Percentiles rank a stretch among this genome's conserved stretches.
These are phyloP conservation scores for Plicaturopsis crispa DNA, from an alignment of 768 basidiomycete species.

Conservation along the genomic window DNA sequence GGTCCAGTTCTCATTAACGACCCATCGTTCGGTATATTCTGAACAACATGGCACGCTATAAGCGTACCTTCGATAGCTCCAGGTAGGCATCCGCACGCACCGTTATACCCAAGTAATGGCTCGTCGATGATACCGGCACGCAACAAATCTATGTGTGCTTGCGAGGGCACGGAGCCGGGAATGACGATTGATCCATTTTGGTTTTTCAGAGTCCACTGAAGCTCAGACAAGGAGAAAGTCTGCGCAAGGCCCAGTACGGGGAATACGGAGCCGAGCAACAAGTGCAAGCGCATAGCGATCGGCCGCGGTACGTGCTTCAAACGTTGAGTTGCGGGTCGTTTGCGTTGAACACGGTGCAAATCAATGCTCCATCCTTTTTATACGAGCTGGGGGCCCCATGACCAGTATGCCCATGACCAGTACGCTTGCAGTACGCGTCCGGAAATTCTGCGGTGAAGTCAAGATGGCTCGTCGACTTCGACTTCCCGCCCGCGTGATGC, in stretches of 20 bases:
- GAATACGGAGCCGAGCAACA: constrained; percentile 8
- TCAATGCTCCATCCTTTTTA: no score
- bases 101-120: constrained; percentile 46
- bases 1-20: constrained; percentile 51
- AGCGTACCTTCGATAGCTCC: not conserved
- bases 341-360: no score
- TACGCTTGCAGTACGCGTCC: no score
- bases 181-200: constrained; percentile 45
- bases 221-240: constrained; percentile 34
- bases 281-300: no score
- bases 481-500: no score
- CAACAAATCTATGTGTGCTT: constrained; percentile 45
- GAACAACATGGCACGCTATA: not conserved
- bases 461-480: no score
- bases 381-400: no score
- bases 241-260: constrained; percentile 12
- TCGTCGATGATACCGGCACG: constrained; percentile 46
- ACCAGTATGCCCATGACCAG: no score
- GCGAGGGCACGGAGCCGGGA: constrained; percentile 43
- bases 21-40: constrained; percentile 52
- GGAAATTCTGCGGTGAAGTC: no score
- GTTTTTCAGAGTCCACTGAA: constrained; percentile 47
- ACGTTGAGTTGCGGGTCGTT: no score
- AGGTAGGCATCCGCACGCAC: constrained; percentile 17
- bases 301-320: no score